These are phyloP conservation scores for Ilex aquifolium DNA, from an alignment of 257 asterid species.

Conservation along the genomic window DNA sequence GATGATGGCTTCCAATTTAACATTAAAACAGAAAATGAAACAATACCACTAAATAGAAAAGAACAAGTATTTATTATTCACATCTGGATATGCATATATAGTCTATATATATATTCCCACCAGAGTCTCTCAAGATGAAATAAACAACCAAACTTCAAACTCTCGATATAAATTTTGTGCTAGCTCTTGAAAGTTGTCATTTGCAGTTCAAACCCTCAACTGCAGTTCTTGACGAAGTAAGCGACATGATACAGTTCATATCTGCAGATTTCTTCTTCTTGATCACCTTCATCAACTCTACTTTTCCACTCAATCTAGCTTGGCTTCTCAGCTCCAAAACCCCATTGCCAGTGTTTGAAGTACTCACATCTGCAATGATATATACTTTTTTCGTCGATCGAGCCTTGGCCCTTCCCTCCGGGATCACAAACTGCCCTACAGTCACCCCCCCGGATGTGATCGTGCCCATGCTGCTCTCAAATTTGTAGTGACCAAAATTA, in stretches of 20 bases:
- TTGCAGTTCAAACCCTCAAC: conserved; percentile 17
- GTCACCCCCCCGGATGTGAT: conserved; percentile 12
- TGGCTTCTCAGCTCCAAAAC: conserved; percentile 14
- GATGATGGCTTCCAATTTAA: no score
- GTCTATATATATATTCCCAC: no score
- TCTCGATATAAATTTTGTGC: no score
- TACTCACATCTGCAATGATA: conserved; percentile 4
- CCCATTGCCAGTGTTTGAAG: conserved; percentile 8
- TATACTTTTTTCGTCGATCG: conserved; percentile 9
- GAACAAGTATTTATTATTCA: no score
- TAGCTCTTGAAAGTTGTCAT: neutral
- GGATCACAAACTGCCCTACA: conserved; percentile 15
- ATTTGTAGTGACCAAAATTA: conserved; percentile 25
- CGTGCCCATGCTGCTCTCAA: conserved; percentile 10
- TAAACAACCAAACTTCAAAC: no score
- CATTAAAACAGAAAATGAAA: no score
- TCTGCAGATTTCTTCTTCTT: conserved; percentile 23
- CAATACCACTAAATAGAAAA: no score
- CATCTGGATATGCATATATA: no score
- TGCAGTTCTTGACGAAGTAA: conserved; percentile 10
- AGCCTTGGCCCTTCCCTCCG: conserved; percentile 13
- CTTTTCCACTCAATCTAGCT: conserved; percentile 16
- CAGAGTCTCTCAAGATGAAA: no score
- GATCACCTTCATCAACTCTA: conserved; percentile 19
- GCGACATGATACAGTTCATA: conserved; percentile 17